Evolutionary conservation across 2,329 filamentous ascomycete species (phyloP).

Genomic region (Chrysosporium keratinophilum): DNA sequence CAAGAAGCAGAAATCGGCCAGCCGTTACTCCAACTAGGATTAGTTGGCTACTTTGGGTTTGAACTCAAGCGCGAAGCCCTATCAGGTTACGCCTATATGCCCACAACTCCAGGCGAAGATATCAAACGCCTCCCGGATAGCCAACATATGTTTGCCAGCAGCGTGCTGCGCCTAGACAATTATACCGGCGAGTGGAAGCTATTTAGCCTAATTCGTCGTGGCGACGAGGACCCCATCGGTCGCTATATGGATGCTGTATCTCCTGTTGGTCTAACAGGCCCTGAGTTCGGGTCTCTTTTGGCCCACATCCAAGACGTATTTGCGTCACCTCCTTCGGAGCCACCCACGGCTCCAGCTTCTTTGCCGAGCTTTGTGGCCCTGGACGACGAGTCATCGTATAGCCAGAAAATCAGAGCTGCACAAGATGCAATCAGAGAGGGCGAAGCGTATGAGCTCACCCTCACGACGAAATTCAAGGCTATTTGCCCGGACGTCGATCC

Average conservation of each 20-base stretch:
- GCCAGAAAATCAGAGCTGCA: conserved; percentile 55
- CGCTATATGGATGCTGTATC: conserved; percentile 37
- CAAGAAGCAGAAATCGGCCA: conserved; percentile 14
- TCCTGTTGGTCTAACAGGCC: conserved; percentile 11
- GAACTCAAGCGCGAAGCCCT: conserved; percentile 15
- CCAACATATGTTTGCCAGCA: conserved; percentile 14
- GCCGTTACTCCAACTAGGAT: conserved; percentile 14
- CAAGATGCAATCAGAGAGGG: conserved; percentile 63
- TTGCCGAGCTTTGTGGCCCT: conserved; percentile 14
- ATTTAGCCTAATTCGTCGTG: conserved; percentile 15
- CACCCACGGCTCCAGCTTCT: conserved; percentile 2
- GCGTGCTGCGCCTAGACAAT: conserved; percentile 14
- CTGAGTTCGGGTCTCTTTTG: conserved; percentile 11
- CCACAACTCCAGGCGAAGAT: background rate
- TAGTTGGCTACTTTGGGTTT: conserved; percentile 15
- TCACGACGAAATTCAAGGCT: conserved; percentile 65
- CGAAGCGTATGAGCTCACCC: conserved; percentile 75
- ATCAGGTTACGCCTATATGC: conserved; percentile 13
- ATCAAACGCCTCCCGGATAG: conserved; percentile 5
- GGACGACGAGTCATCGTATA: conserved; percentile 44
- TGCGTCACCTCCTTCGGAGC: conserved; percentile 1
- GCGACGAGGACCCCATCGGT: conserved; percentile 31
- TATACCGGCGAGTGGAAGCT: conserved; percentile 15
- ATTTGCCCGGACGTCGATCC: conserved; percentile 26
- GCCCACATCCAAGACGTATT: conserved; percentile 6